Evolutionary conservation across 495 filamentous ascomycete genomes (phyloP).

Genomic region (Chaetomidium leptoderma): DNA sequence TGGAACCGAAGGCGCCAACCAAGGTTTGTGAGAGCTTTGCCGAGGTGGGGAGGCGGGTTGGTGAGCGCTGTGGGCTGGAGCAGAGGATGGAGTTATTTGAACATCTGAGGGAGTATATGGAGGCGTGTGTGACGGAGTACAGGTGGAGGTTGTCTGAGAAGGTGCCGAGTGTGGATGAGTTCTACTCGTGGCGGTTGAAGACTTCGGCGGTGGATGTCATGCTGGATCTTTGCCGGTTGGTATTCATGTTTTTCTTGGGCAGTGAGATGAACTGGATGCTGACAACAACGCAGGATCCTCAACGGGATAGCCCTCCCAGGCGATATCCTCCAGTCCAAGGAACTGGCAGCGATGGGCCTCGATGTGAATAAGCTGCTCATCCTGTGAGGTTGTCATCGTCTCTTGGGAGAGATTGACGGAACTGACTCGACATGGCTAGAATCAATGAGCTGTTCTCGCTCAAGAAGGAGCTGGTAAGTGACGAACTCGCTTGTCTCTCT

Average conservation of each 20-base stretch:
- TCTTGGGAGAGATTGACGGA: background rate
- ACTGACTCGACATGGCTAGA: slow-evolving; percentile 1
- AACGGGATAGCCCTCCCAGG: slow-evolving; percentile 2
- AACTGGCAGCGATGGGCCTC: slow-evolving; percentile 2
- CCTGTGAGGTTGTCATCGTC: slow-evolving; percentile 10
- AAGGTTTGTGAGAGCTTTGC: slow-evolving; percentile 18
- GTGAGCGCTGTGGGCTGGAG: slow-evolving; percentile 5
- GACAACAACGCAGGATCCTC: slow-evolving; percentile 5
- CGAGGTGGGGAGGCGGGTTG: slow-evolving; percentile 10
- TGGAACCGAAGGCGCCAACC: slow-evolving; percentile 7
- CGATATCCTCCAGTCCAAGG: background rate
- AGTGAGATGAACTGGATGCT: background rate
- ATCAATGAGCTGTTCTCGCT: slow-evolving; percentile 25
- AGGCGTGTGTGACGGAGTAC: slow-evolving; percentile 14
- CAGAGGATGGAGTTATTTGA: slow-evolving; percentile 1
- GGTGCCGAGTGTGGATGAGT: slow-evolving; percentile 14
- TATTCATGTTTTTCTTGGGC: background rate
- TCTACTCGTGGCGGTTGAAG: slow-evolving; percentile 13
- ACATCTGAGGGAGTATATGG: slow-evolving; percentile 16
- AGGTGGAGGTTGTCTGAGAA: slow-evolving; percentile 9
- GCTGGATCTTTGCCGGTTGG: slow-evolving; percentile 10
- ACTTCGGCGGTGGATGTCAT: slow-evolving; percentile 17
- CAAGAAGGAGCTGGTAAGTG: slow-evolving; percentile 24
- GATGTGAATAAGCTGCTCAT: slow-evolving; percentile 14
- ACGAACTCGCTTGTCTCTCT: background rate